Evolutionary conservation across 1,284 basidiomycete species (phyloP).

Genomic region (Puccinia polysora): DNA sequence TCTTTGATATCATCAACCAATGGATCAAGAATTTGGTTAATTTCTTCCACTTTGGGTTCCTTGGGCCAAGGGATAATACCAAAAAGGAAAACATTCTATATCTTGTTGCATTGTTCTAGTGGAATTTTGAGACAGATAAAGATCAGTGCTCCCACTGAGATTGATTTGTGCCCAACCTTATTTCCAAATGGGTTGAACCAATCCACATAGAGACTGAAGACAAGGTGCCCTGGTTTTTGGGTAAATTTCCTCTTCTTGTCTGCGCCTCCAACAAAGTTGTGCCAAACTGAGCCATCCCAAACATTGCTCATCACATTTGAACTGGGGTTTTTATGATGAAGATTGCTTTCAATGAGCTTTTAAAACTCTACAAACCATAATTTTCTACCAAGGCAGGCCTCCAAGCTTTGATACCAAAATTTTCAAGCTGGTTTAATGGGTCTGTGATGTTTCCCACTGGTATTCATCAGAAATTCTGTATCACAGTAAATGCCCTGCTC

Average conservation of each 20-base stretch:
- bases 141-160: not conserved
- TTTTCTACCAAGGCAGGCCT: not conserved
- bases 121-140: not conserved
- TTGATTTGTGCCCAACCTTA: not conserved
- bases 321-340: not conserved
- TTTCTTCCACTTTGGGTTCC: not conserved
- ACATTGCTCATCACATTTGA: slow-evolving; percentile 6
- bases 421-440: not conserved
- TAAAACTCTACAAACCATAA: not conserved
- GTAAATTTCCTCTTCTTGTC: not conserved
- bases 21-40: not conserved
- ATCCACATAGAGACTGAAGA: slow-evolving; percentile 6
- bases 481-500: not conserved
- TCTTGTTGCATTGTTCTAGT: not conserved
- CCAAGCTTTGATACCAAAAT: not conserved
- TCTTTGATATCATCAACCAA: not conserved
- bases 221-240: not conserved
- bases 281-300: slow-evolving; percentile 5
- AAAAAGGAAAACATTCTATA: not conserved
- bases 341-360: not conserved
- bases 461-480: not conserved
- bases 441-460: not conserved
- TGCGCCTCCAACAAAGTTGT: not conserved
- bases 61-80: slow-evolving; percentile 2
- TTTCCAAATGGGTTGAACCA: slow-evolving; percentile 9